Evolutionary conservation across 129 eudicot species (phyloP).

Genomic region (Arctium lappa): DNA sequence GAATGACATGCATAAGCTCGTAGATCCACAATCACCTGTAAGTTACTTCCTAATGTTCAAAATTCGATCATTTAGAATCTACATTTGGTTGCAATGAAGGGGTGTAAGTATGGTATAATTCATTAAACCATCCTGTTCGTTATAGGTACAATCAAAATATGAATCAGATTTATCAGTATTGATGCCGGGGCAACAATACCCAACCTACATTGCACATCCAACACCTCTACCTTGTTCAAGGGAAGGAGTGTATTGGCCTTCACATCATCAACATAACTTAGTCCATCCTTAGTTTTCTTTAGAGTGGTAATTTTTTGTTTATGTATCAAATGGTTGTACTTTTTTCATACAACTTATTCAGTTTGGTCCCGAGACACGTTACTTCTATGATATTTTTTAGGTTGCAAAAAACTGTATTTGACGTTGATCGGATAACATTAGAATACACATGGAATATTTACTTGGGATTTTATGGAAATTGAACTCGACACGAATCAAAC

Average conservation of each 20-base stretch:
- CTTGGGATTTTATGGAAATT: background rate
- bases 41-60: constrained; percentile 9
- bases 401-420: background rate
- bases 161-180: constrained; percentile 58
- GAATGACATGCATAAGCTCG: constrained; percentile 40
- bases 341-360: background rate
- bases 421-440: background rate
- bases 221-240: constrained; percentile 83
- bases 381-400: background rate
- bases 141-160: constrained; percentile 43
- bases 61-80: background rate
- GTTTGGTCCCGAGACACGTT: background rate
- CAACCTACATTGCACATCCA: constrained; percentile 83
- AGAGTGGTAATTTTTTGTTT: background rate
- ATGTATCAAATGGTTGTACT: constrained; percentile 4
- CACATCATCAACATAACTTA: constrained; percentile 43
- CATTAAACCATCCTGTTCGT: background rate
- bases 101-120: background rate
- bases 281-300: constrained; percentile 10
- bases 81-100: background rate
- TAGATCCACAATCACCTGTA: constrained; percentile 36
- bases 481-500: constrained; percentile 14
- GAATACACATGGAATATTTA: background rate
- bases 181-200: constrained; percentile 82
- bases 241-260: constrained; percentile 72